Conservation (phyloP, 805 yeast species). For the Lachancea dasiensis region DNA sequence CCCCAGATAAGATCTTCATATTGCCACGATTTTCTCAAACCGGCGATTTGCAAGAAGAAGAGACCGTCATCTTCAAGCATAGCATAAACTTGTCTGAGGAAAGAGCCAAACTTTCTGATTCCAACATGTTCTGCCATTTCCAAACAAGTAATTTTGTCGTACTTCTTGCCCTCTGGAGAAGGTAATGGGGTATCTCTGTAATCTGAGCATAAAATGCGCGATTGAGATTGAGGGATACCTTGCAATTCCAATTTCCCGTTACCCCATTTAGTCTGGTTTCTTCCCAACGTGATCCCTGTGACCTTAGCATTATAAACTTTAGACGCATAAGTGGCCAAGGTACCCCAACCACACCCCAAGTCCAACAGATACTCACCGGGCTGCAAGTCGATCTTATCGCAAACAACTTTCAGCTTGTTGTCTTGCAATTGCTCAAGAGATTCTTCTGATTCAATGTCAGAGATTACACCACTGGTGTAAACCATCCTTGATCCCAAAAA, state of each 20-base stretch:
- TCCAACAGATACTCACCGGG: slow-evolving; percentile 74
- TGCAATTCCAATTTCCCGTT: slow-evolving; percentile 60
- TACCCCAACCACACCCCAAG: slow-evolving; percentile 96
- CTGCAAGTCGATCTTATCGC: slow-evolving; percentile 74
- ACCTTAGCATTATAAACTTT: slow-evolving; percentile 77
- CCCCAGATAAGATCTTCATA: slow-evolving; percentile 94
- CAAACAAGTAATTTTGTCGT: slow-evolving; percentile 82
- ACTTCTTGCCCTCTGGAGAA: slow-evolving; percentile 39
- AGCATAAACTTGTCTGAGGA: slow-evolving; percentile 74
- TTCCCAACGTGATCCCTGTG: slow-evolving; percentile 86
- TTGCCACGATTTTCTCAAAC: slow-evolving; percentile 88
- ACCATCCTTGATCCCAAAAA: slow-evolving; percentile 92
- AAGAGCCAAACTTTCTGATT: slow-evolving; percentile 70
- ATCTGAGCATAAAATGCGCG: slow-evolving; percentile 73
- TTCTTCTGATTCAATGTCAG: slow-evolving; percentile 66
- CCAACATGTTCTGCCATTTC: slow-evolving; percentile 98
- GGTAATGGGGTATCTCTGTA: slow-evolving; percentile 86
- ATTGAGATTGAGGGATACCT: slow-evolving; percentile 63
- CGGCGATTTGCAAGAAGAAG: slow-evolving; percentile 83
- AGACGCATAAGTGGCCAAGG: slow-evolving; percentile 79
- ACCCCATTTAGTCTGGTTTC: slow-evolving; percentile 89
- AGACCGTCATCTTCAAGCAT: slow-evolving; percentile 89
- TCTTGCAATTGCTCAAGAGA: slow-evolving; percentile 78
- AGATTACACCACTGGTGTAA: slow-evolving; percentile 80
- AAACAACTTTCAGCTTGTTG: slow-evolving; percentile 80